Evolutionary conservation across 371 early-diverging fungal species (phyloP).

Genomic region (Mortierella sp.): DNA sequence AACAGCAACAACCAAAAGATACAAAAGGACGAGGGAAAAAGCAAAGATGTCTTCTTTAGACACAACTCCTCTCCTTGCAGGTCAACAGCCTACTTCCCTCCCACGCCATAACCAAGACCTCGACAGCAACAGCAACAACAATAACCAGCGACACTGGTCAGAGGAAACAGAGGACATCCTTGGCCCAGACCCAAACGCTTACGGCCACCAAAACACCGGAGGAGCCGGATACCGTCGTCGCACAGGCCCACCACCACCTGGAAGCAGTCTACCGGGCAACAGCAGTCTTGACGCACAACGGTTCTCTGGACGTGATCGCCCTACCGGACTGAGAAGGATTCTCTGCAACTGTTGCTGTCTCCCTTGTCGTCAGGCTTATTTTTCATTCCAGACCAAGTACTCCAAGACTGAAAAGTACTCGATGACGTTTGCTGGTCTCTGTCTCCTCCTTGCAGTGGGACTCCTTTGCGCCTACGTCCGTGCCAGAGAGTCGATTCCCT

Average conservation of each 20-base stretch:
- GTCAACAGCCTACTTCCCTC: conserved; percentile 4
- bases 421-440: conserved; percentile 27
- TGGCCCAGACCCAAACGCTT: conserved; percentile 38
- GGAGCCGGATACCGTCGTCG: conserved; percentile 53
- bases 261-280: conserved; percentile 16
- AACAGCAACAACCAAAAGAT: background rate
- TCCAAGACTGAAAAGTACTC: conserved; percentile 35
- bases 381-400: conserved; percentile 28
- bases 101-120: background rate
- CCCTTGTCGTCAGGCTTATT: conserved; percentile 27
- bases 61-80: conserved; percentile 49
- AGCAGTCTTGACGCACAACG: conserved; percentile 48
- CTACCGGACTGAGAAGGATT: conserved; percentile 32
- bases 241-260: conserved; percentile 34
- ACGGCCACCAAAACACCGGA: conserved; percentile 51
- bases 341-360: conserved; percentile 47
- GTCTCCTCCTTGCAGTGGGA: conserved; percentile 33
- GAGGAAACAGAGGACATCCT: conserved; percentile 55
- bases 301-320: conserved; percentile 51
- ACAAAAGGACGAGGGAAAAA: background rate
- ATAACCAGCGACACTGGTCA: conserved; percentile 51
- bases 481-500: conserved; percentile 36
- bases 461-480: conserved; percentile 43
- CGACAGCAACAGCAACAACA: conserved; percentile 1
- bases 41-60: conserved; percentile 41